Base-by-base conservation (phyloP, 768 basidiomycete genomes). In the Hygrocybe punicea region DNA sequence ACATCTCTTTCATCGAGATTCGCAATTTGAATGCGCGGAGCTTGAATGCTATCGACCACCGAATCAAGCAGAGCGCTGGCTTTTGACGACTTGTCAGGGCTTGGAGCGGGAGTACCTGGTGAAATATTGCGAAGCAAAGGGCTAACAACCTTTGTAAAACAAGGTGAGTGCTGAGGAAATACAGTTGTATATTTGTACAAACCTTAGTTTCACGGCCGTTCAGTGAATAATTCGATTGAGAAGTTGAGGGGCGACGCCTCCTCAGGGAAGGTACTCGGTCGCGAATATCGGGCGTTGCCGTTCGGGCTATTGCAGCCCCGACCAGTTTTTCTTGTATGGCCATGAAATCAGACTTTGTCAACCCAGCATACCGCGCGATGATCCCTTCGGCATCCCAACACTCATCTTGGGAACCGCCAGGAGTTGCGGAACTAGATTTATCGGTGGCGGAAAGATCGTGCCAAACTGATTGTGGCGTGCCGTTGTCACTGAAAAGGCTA, bases 251-350 rank as follows among this genome's bases (percentile, higher is more conserved):
- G 37, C 89, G 78, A 50, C 91, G 80, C 60, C 84, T 82, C 55
- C 89, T 79, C 61, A 89, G 74, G n/a, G 89, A 91, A 52, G 83
- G 84, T 0, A 80, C 75, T 46, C 89, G 83, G 62, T 84, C 82
- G 10, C 82, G 82, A 37, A 76, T 67, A 59, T 87, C 86, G 8
- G 81, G 78, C 50, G 76, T 79, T 14, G 75, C 74, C 40, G 79
- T 80, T 66, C 84, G 87, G 25, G 81, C 75, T 42, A 80, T 69
- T 3, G 83, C 85, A 24, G 82, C 84, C 47, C 73, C 74, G n/a
- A 92, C 79, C 42, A 93, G 76, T 69, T 83, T 89, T 48, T 89
- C 84, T 63, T 93, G 91, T 52, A 93, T 87, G 9, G 79, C 76
- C 13, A 79, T 65, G 49, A 93, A 84, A 67, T 93, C 91, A 2